A percentile compares a stretch with the other conserved stretches of the same genome.
Evolutionary conservation across 805 yeast species (phyloP).

Genomic region (Wickerhamomyces bisporus): DNA sequence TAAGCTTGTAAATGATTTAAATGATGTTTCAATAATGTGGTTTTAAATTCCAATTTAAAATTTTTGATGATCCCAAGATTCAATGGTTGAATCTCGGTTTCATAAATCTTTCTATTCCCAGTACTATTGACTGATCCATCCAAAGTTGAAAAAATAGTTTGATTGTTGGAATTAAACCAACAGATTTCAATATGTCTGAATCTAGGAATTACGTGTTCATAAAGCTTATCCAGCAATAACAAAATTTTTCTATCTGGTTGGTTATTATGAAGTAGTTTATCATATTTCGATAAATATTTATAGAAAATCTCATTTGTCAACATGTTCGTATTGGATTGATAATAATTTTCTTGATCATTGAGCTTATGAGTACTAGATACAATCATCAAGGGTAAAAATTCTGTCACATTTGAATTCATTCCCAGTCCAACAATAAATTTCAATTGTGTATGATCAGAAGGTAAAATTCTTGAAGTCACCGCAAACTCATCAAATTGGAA

Average conservation of each 20-base stretch:
- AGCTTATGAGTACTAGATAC: slow-evolving; percentile 4
- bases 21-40: slow-evolving; percentile 13
- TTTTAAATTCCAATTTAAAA: slow-evolving; percentile 25
- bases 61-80: slow-evolving; percentile 29
- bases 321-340: slow-evolving; percentile 10
- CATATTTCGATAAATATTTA: slow-evolving; percentile 13
- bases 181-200: slow-evolving; percentile 25
- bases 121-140: too few relatives aligned
- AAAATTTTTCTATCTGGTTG: slow-evolving; percentile 19
- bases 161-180: slow-evolving; percentile 22
- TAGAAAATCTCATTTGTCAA: slow-evolving; percentile 21
- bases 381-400: slow-evolving; percentile 15
- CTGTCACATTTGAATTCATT: slow-evolving; percentile 16
- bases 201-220: slow-evolving; percentile 33
- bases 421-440: slow-evolving; percentile 17
- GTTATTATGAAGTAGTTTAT: slow-evolving; percentile 20
- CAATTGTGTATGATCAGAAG: slow-evolving; percentile 7
- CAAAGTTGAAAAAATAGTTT: slow-evolving; percentile 8
- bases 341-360: slow-evolving; percentile 3
- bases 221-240: slow-evolving; percentile 29
- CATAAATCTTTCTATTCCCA: slow-evolving; percentile 1
- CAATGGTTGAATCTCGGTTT: slow-evolving; percentile 26
- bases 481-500: slow-evolving; percentile 34
- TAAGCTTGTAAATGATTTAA: slow-evolving; percentile 2
- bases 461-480: slow-evolving; percentile 18